These are phyloP conservation scores for Tripterygium wilfordii DNA, from an alignment of 177 flowering plant species.

Conservation along the genomic window DNA sequence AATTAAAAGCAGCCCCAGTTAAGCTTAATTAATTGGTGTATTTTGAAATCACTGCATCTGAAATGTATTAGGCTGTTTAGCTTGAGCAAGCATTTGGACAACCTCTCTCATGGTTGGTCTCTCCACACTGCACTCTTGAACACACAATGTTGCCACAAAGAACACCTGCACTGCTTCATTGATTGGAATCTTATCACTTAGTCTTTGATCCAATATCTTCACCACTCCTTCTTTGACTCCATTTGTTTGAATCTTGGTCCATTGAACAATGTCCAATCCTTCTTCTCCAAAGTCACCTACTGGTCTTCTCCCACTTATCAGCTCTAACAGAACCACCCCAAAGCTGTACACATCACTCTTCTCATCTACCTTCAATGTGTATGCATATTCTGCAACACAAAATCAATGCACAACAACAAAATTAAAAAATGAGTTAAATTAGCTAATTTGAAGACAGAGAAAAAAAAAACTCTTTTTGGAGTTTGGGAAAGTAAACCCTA, in stretches of 20 bases:
- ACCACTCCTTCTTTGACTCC: constrained; percentile 48
- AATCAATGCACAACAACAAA: too few species aligned
- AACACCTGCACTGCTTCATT: constrained; percentile 62
- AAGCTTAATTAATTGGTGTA: too few species aligned
- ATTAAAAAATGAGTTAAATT: neutral
- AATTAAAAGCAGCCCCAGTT: too few species aligned
- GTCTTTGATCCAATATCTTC: constrained; percentile 48
- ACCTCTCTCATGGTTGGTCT: constrained; percentile 86
- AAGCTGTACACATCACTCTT: constrained; percentile 84
- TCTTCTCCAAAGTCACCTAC: constrained; percentile 79
- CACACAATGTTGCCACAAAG: constrained; percentile 74
- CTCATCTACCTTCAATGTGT: constrained; percentile 76
- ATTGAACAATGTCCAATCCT: constrained; percentile 72
- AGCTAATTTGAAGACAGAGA: too few species aligned
- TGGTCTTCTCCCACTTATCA: constrained; percentile 63
- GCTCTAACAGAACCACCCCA: constrained; percentile 73
- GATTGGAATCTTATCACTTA: constrained; percentile 31
- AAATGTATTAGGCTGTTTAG: constrained; percentile 43
- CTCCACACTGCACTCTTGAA: constrained; percentile 64
- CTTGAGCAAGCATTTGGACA: constrained; percentile 69
- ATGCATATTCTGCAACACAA: constrained; percentile 58
- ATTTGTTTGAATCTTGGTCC: constrained; percentile 48
- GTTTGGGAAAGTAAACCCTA: constrained; percentile 34
- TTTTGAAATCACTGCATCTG: constrained; percentile 22
- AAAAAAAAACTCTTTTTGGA: constrained; percentile 36